Base-by-base conservation (phyloP, 2,329 filamentous ascomycete genomes). In the Trichoderma sp. region DNA sequence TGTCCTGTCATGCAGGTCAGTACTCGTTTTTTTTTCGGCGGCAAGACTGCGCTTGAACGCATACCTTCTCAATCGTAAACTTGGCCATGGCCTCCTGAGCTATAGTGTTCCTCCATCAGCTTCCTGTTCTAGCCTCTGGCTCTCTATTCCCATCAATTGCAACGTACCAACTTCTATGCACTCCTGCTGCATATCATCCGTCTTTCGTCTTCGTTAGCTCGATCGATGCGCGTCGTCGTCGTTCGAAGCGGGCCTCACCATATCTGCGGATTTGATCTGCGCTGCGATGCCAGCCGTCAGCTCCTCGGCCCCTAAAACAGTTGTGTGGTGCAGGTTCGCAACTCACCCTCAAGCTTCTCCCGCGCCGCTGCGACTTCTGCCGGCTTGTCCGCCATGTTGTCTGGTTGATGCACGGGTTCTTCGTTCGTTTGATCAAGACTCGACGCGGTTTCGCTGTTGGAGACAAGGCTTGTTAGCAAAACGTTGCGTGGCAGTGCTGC, bases 221-320 rank as follows among this genome's bases (percentile, higher is more conserved):
- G 34, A 17, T 57, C 45, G 44, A 30, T 14, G 30, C 44, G 21
- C n/a, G 17, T 5, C 19, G 17, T 39, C 34, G 21, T 56, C 52
- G 15, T 19, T 30, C 21, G 17, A 15, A 17, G 26, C 34, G 39
- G 10, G n/a, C 65, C 66, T 61, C 85, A 98, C 95, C 95, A 99
- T 99, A 77, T 99, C 95, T 66, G 92, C 94, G 72, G 93, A 97
- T 84, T 99, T 99, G 80, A 99, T 89, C 81, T 97, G 93, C 69
- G 92, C 95, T 99, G 74, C 43, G 28, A 61, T 43, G 70, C 73
- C 55, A 41, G 24, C 39, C 7, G 66, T 70, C 66, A 70, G 67
- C 63, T 48, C 47, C 17, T 52, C 51, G 48, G 21, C 54, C 14
- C 21, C 28, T 12, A 1, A 9, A 14, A 39, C 34, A 1, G 34